Base-by-base conservation (phyloP, 1,284 basidiomycete species). In the Mycena sp. region DNA sequence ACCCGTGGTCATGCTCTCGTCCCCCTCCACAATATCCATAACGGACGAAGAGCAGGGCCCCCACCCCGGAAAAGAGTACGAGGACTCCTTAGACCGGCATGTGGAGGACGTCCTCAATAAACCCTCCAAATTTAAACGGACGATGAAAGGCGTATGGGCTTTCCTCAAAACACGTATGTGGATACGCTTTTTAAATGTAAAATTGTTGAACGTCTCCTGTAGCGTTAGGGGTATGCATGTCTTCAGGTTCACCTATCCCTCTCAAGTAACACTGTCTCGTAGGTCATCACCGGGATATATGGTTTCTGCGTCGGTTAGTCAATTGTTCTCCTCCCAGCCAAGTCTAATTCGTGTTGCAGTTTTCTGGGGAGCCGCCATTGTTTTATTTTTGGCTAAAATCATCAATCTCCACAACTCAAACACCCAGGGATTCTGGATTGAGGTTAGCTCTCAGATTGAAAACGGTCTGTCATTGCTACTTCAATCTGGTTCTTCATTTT, bases 151-250 rank as follows among this genome's bases (percentile, higher is more conserved):
- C 6, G 80, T 95, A 2, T 94, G 93, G 92, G 85, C 89, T 1
- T 96, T 93, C 71, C 76, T 95, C 63, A 94, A 92, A 79, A 96
- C 94, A 60, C 90, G 89, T 91, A 74, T 67, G 87, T 70, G 14
- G 37, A 12, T 43, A 19, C 6, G 17, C 16, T 9, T 16, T 23
- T 25, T 32, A 21, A 26, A 14, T 21, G 16, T 35, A 6, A 41
- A 37, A 30, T 6, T 58, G 25, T 54, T 62, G 6, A 58, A 41
- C 37, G 46, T 32, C 23, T 35, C 17, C 35, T 45, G 26, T 64
- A 88, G 87, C 87, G 16, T 80, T 88, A 74, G 87, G 87, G 28
- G 86, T 87, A 76, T 67, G 85, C 79, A 21, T 25, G n/a, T 37
- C 3, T 38, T n/a, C 32, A 61, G 25, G 30, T 21, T 38, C 40